Evolutionary conservation across 805 yeast species (phyloP).

Genomic region (Jamesozyma spencerorum): DNA sequence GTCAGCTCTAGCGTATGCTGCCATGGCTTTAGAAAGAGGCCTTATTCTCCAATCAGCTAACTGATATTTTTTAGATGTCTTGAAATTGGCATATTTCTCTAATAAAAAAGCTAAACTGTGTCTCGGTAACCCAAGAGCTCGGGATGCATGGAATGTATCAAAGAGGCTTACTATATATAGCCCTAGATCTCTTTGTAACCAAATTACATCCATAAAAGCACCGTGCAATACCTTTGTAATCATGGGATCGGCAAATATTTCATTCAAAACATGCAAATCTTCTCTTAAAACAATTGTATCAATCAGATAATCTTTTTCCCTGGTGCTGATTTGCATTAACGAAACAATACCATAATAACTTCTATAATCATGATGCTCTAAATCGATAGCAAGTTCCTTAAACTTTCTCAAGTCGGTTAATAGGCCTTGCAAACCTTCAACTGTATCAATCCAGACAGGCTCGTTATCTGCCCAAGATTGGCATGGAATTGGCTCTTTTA

Average conservation of each 20-base stretch:
- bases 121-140: constrained; percentile 66
- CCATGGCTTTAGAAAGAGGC: constrained; percentile 70
- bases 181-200: constrained; percentile 95
- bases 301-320: constrained; percentile 74
- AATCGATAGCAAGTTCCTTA: constrained; percentile 77
- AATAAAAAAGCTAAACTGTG: constrained; percentile 77
- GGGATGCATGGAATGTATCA: constrained; percentile 89
- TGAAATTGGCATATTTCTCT: constrained; percentile 71
- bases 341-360: constrained; percentile 86
- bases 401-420: constrained; percentile 40
- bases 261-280: constrained; percentile 57
- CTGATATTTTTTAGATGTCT: constrained; percentile 89
- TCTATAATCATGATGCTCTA: constrained; percentile 92
- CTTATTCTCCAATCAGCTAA: constrained; percentile 93
- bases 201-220: constrained; percentile 90
- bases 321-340: constrained; percentile 82
- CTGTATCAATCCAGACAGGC: constrained; percentile 65
- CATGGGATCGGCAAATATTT: constrained; percentile 68
- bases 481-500: constrained; percentile 41
- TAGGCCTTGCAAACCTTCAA: constrained; percentile 45
- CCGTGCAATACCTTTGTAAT: constrained; percentile 91
- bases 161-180: constrained; percentile 79
- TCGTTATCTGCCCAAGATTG: constrained; percentile 56
- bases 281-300: constrained; percentile 78
- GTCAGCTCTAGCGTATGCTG: constrained; percentile 84